Evolutionary conservation across 202 grass and related monocot genomes (phyloP).

Genomic region (Sporobolus alterniflorus): DNA sequence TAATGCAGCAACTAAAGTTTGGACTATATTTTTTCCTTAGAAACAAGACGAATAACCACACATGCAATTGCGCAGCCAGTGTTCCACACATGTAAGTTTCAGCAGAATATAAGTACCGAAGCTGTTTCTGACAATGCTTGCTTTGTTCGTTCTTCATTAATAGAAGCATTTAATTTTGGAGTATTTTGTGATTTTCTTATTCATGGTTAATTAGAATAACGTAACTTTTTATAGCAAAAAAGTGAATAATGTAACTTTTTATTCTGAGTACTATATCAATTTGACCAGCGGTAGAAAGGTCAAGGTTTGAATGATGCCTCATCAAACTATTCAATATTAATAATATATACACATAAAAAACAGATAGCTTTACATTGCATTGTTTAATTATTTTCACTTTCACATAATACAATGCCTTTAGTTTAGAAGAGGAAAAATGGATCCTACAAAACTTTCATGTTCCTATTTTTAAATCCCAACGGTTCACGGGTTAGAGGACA

Average conservation of each 20-base stretch:
- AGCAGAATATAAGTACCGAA: too few species aligned
- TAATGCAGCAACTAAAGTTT: background rate
- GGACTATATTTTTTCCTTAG: too few species aligned
- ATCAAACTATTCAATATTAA: background rate
- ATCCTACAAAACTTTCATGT: slow-evolving; percentile 4
- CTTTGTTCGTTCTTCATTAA: too few species aligned
- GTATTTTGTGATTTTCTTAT: background rate
- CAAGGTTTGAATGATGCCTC: slow-evolving; percentile 12
- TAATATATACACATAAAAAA: background rate
- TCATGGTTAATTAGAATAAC: background rate
- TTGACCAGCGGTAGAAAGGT: background rate
- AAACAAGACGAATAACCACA: too few species aligned
- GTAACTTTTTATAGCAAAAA: too few species aligned
- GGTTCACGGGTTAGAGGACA: slow-evolving; percentile 40
- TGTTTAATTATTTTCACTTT: slow-evolving; percentile 11
- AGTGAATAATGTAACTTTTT: background rate
- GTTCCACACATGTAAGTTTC: too few species aligned
- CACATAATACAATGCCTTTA: background rate
- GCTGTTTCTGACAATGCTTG: too few species aligned
- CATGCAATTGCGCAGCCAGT: too few species aligned
- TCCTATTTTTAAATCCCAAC: slow-evolving; percentile 11
- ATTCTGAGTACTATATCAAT: background rate
- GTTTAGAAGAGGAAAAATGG: slow-evolving; percentile 15
- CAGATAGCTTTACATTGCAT: slow-evolving; percentile 23
- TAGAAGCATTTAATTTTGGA: too few species aligned